Evolutionary conservation across 2,329 filamentous ascomycete species (phyloP), one percentile per base, ranked within the genome.

Genomic region (Nigrospora sphaerica): DNA sequence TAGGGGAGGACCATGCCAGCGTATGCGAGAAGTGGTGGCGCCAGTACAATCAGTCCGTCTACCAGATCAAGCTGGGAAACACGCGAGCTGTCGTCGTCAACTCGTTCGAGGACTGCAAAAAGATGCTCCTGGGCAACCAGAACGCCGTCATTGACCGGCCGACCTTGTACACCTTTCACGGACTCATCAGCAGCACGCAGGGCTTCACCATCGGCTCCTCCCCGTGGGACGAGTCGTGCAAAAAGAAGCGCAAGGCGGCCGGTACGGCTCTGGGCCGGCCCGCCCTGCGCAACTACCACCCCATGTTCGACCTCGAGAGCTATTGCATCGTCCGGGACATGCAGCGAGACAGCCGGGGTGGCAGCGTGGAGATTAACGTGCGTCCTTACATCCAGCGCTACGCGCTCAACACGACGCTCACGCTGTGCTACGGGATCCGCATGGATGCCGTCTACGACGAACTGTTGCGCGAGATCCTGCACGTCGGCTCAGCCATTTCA

Each of bases 121-220:
- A 70, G 40, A 75, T 77, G 57, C 62, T 77, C 1, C 58, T 77
- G 4, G 68, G 65, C 2, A 65, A 76, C 47, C 71, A 75, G 47
- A 70, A 70, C 18, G 73, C 74, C 4, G 57, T 75, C 9, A 75
- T 77, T 34, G 70, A 74, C 51, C 63, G 72, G 1, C 73, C 72
- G 0, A 76, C 65, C 32, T 61, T 77, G 2, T 76, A 74, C 52
- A 77, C 74, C 0, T 78, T 78, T 56, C 75, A 78, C 49, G 73
- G 71, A 3, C 62, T 77, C 42, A 75, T 78, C 14, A 71, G 67
- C 52, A 67, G 61, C 12, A 74, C 72, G 0, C 72, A 78, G 51
- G 75, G 74, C 1, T 78, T 77, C 58, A 78, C 74, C 0, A 77
- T 78, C 43, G 74, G 74, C n/a, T 70, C 66, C 6, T 71, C 66